Evolutionary conservation across 306 rosid genomes (phyloP).

Genomic region (Vachellia collinsii): DNA sequence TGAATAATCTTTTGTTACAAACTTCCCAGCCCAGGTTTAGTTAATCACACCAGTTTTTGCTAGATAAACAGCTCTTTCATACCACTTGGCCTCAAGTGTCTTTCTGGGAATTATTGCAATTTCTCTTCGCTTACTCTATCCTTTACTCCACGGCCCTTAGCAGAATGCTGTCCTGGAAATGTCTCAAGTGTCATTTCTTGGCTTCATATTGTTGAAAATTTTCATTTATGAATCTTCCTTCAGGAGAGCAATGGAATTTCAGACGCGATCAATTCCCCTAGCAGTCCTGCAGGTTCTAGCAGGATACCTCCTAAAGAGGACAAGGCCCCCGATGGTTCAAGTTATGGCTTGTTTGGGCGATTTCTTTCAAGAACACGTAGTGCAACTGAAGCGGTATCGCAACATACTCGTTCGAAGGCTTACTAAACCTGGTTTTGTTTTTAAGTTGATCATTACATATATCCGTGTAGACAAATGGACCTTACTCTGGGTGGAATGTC

Average conservation of each 20-base stretch:
- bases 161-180: background rate
- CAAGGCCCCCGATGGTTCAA: slow-evolving; percentile 44
- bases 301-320: slow-evolving; percentile 35
- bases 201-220: background rate
- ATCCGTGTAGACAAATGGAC: slow-evolving; percentile 29
- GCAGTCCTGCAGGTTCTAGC: slow-evolving; percentile 18
- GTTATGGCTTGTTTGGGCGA: slow-evolving; percentile 63
- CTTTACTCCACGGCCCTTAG: background rate
- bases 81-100: background rate
- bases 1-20: slow-evolving; percentile 6
- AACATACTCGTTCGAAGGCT: slow-evolving; percentile 55
- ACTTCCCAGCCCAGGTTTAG: slow-evolving; percentile 3
- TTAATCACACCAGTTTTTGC: slow-evolving; percentile 7
- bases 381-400: slow-evolving; percentile 62
- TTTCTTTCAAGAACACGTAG: slow-evolving; percentile 70
- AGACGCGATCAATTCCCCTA: slow-evolving; percentile 39
- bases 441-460: slow-evolving; percentile 18
- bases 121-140: background rate
- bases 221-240: slow-evolving; percentile 21
- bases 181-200: background rate
- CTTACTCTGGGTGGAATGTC: slow-evolving; percentile 28
- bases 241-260: slow-evolving; percentile 54
- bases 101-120: background rate
- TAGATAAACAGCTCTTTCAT: background rate
- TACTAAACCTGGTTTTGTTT: slow-evolving; percentile 30